Conservation (phyloP, 1,139 yeast species). For the Nakaseomyces delphensis region DNA sequence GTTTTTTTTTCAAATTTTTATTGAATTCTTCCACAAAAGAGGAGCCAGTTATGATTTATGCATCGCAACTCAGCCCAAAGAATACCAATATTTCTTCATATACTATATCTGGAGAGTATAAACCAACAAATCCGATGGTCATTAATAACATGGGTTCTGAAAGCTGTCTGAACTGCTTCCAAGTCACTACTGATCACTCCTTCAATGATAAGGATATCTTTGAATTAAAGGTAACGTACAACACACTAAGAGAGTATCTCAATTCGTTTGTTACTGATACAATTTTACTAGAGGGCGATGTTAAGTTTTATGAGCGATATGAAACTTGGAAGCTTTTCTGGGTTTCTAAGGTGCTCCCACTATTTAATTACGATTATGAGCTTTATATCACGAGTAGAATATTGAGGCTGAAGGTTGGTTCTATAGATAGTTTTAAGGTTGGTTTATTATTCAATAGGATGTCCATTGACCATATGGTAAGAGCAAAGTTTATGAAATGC, state of each 20-base stretch:
- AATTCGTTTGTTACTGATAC: conserved; percentile 25
- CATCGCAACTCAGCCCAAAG: conserved; percentile 12
- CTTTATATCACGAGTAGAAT: conserved; percentile 12
- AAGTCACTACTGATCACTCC: conserved; percentile 12
- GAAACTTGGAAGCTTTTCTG: conserved; percentile 23
- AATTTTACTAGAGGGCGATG: conserved; percentile 23
- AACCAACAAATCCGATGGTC: conserved; percentile 15
- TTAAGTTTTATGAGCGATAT: conserved; percentile 19
- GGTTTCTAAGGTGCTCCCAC: conserved; percentile 17
- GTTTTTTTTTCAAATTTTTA: conserved; percentile 27
- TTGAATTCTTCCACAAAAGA: conserved; percentile 21
- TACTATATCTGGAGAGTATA: conserved; percentile 17
- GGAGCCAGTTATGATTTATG: conserved; percentile 22
- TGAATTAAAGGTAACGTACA: conserved; percentile 19
- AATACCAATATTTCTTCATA: conserved; percentile 13
- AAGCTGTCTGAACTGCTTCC: conserved; percentile 24
- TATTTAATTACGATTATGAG: conserved; percentile 20
- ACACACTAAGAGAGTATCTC: conserved; percentile 23
- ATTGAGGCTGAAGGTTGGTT: conserved; percentile 11
- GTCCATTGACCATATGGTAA: conserved; percentile 13
- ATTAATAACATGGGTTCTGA: conserved; percentile 17
- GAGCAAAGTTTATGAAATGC: conserved; percentile 15
- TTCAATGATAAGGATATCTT: conserved; percentile 20
- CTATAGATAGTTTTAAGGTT: conserved; percentile 9
- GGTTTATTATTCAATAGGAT: conserved; percentile 9